phyloP scores from a whole-genome alignment of 768 basidiomycete genomes.

The Mycena albidolilacea region DNA sequence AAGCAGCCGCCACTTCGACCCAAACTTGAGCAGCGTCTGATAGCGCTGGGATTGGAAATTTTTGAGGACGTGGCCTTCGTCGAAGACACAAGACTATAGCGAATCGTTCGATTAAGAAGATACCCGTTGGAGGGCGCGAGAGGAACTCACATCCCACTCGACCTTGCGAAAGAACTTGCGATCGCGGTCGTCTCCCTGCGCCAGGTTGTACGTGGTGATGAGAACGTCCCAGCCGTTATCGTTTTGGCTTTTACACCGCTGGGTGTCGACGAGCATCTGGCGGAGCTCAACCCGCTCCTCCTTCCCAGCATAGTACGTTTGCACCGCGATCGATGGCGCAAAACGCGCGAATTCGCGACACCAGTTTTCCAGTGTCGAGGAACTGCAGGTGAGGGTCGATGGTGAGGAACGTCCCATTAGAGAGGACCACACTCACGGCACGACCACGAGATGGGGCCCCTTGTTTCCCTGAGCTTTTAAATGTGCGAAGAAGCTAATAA shows the following conservation, averaged over 20 bases:
- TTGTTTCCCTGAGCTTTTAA: constrained; percentile 83
- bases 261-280: constrained; percentile 77
- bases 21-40: constrained; percentile 86
- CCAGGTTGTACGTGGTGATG: constrained; percentile 96
- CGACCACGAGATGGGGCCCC: constrained; percentile 94
- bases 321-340: constrained; percentile 86
- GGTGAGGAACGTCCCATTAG: constrained; percentile 12
- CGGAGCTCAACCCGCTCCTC: constrained; percentile 85
- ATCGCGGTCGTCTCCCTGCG: constrained; percentile 91
- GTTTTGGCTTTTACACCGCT: constrained; percentile 60
- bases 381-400: constrained; percentile 59
- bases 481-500: constrained; percentile 95
- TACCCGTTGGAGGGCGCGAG: background rate
- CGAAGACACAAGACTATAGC: constrained; percentile 89
- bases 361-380: constrained; percentile 99
- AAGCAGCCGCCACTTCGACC: constrained; percentile 90
- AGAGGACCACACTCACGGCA: constrained; percentile 77
- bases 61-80: constrained; percentile 98
- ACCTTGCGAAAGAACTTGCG: constrained; percentile 94
- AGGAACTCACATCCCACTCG: constrained; percentile 87
- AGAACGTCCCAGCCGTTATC: constrained; percentile 90
- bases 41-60: constrained; percentile 99
- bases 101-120: constrained; percentile 10
- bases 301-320: constrained; percentile 95
- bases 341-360: constrained; percentile 96